Conservation (phyloP, 495 filamentous ascomycete species). For the Rhypophila decipiens region DNA sequence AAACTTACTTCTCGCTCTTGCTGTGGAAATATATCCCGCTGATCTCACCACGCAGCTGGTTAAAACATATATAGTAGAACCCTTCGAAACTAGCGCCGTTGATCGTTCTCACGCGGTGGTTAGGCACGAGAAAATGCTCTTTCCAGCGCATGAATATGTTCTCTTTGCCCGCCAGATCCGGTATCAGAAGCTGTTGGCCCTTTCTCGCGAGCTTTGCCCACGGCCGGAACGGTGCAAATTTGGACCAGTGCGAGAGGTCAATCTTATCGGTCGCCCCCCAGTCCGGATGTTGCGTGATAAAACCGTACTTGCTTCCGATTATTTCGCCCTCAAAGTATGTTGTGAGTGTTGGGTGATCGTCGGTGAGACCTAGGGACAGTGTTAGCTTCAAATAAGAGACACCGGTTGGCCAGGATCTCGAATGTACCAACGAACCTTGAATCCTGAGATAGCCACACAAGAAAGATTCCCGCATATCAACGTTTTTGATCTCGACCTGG, state of each 20-base stretch:
- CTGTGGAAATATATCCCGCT: constrained; percentile 97
- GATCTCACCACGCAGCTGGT: constrained; percentile 77
- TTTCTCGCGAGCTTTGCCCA: constrained; percentile 68
- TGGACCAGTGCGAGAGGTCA: constrained; percentile 88
- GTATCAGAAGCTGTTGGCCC: constrained; percentile 39
- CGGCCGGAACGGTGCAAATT: constrained; percentile 80
- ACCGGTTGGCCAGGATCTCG: background rate
- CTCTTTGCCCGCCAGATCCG: constrained; percentile 75
- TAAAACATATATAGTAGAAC: constrained; percentile 99
- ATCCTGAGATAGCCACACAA: constrained; percentile 95
- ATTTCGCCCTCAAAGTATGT: constrained; percentile 99
- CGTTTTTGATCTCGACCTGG: constrained; percentile 93
- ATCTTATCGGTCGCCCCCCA: constrained; percentile 94
- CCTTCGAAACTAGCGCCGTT: constrained; percentile 95
- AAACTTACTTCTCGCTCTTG: constrained; percentile 85
- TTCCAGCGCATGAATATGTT: constrained; percentile 99
- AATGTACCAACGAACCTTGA: constrained; percentile 60
- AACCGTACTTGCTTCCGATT: constrained; percentile 89
- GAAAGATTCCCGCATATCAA: constrained; percentile 91
- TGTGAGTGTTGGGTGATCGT: constrained; percentile 91
- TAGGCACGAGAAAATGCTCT: constrained; percentile 94
- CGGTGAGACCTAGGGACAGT: constrained; percentile 64
- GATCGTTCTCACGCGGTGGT: constrained; percentile 85
- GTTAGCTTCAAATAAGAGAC: background rate
- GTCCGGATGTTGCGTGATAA: constrained; percentile 78